These are phyloP conservation scores for Eustoma russellianum DNA, from an alignment of 257 asterid species.

Conservation along the genomic window DNA sequence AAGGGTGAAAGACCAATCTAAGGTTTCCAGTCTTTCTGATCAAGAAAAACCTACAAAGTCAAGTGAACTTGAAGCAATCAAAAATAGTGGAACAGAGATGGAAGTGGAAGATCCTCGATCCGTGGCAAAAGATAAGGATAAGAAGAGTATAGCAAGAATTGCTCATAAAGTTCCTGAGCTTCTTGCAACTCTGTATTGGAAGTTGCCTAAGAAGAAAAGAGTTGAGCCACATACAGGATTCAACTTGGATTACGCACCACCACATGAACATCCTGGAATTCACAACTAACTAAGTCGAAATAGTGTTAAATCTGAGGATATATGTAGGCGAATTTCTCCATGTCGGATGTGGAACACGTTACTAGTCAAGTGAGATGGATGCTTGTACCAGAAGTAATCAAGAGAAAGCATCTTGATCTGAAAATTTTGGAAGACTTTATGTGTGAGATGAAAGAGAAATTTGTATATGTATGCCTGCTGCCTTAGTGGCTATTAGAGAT, in stretches of 20 bases:
- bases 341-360: too few relatives aligned
- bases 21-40: slow-evolving; percentile 25
- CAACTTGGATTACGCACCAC: slow-evolving; percentile 71
- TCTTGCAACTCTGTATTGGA: slow-evolving; percentile 38
- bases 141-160: not conserved
- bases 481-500: too few relatives aligned
- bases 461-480: too few relatives aligned
- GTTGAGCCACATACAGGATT: slow-evolving; percentile 47
- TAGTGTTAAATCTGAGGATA: not conserved
- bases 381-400: too few relatives aligned
- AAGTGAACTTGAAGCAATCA: slow-evolving; percentile 5
- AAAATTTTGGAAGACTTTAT: too few relatives aligned
- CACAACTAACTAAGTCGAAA: slow-evolving; percentile 11
- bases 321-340: not conserved
- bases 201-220: slow-evolving; percentile 35
- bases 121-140: not conserved
- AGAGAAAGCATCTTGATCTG: too few relatives aligned
- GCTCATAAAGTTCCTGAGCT: not conserved
- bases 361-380: too few relatives aligned
- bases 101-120: slow-evolving; percentile 3
- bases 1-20: slow-evolving; percentile 16
- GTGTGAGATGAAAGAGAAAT: too few relatives aligned
- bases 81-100: slow-evolving; percentile 1
- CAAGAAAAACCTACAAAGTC: slow-evolving; percentile 1
- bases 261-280: slow-evolving; percentile 61